A percentile compares a stretch with the other conserved stretches of the same genome.
Evolutionary conservation across 2,329 filamentous ascomycete species (phyloP).

Genomic region (Eutypa lata): DNA sequence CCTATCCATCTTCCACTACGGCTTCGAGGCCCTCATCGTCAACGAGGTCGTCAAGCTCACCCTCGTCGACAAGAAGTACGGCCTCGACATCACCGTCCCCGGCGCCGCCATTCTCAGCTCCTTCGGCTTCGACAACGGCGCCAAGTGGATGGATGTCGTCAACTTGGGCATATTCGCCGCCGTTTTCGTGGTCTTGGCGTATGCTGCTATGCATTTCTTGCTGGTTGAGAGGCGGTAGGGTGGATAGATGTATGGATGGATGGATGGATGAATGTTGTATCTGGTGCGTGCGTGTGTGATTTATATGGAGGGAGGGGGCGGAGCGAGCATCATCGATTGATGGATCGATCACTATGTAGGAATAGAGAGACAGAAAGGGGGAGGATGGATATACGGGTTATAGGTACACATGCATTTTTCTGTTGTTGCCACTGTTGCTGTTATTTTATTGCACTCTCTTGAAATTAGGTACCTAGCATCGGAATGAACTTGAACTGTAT

Average conservation of each 20-base stretch:
- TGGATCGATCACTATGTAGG: no score
- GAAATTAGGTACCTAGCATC: no score
- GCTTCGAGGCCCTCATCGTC: slow-evolving; percentile 92
- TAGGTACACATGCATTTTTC: no score
- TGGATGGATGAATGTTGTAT: no score
- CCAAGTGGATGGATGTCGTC: slow-evolving; percentile 79
- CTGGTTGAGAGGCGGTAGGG: slow-evolving; percentile 79
- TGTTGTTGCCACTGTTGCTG: no score
- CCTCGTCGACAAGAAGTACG: slow-evolving; percentile 90
- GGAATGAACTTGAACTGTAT: no score
- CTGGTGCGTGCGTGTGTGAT: no score
- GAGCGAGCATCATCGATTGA: neutral
- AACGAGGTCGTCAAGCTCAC: slow-evolving; percentile 92
- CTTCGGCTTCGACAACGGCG: slow-evolving; percentile 88
- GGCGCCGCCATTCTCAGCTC: slow-evolving; percentile 90
- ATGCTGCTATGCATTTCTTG: slow-evolving; percentile 87
- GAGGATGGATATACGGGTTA: no score
- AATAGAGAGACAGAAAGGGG: neutral
- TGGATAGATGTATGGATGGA: neutral
- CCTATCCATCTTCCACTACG: slow-evolving; percentile 97
- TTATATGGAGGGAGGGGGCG: no score
- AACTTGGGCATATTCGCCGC: slow-evolving; percentile 80
- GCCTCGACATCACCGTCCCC: slow-evolving; percentile 92
- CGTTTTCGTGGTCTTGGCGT: slow-evolving; percentile 83
- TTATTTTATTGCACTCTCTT: no score